Conservation (phyloP, 352 stramenopile genomes). For the Pythium grandisporangium region DNA sequence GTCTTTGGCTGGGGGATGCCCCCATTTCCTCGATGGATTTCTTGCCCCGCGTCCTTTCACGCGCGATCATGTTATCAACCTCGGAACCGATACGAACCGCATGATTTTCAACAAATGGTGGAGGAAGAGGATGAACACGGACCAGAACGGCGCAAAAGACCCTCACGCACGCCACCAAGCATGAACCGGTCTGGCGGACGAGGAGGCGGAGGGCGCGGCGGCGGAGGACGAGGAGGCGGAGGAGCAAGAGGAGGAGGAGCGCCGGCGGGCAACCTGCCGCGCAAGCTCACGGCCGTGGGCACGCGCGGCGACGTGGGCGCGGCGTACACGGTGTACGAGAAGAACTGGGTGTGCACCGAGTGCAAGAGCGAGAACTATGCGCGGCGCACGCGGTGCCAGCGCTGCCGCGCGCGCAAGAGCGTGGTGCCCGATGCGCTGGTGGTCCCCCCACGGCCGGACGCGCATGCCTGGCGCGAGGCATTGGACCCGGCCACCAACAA, state of each 20-base stretch:
- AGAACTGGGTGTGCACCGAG: conserved; percentile 82
- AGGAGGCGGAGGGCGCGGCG: too few species aligned
- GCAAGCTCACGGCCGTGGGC: conserved; percentile 65
- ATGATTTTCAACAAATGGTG: too few species aligned
- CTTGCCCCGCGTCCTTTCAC: too few species aligned
- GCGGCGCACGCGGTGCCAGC: conserved; percentile 57
- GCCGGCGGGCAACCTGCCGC: conserved; percentile 21
- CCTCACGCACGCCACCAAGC: too few species aligned
- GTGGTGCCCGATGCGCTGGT: conserved; percentile 46
- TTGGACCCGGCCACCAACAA: conserved; percentile 85
- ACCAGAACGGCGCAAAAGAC: too few species aligned
- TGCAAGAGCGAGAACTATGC: conserved; percentile 87
- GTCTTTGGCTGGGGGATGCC: too few species aligned
- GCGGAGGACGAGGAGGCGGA: too few species aligned
- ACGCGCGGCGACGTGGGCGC: conserved; percentile 78
- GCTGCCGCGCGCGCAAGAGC: conserved; percentile 75
- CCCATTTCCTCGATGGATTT: too few species aligned
- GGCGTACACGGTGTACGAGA: conserved; percentile 85
- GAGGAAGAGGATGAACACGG: too few species aligned
- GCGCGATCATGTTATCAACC: too few species aligned
- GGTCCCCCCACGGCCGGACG: conserved; percentile 31
- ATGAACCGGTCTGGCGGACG: too few species aligned
- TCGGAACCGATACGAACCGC: too few species aligned
- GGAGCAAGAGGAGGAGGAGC: conserved; percentile 1
- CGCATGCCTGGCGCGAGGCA: conserved; percentile 83